Conservation (phyloP, 2,329 filamentous ascomycete species). For the Verruconis gallopava region DNA sequence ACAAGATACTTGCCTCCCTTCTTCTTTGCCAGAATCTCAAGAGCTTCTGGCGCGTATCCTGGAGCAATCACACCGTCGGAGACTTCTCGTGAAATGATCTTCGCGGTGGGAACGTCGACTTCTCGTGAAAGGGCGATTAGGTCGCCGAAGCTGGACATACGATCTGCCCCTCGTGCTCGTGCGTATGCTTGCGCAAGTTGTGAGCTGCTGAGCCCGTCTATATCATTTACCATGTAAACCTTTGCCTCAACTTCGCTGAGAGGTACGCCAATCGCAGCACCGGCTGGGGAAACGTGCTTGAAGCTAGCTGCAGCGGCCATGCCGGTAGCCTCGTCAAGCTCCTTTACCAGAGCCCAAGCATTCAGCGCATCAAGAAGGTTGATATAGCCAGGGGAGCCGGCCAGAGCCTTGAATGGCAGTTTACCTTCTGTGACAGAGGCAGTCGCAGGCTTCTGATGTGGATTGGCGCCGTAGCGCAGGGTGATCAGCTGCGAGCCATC, state of each 20-base stretch:
- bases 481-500: conserved; percentile 68
- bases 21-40: conserved; percentile 92
- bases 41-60: conserved; percentile 68
- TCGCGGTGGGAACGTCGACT: conserved; percentile 85
- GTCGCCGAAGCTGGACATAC: conserved; percentile 98
- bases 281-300: conserved; percentile 97
- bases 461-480: conserved; percentile 91
- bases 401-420: conserved; percentile 89
- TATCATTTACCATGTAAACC: conserved; percentile 97
- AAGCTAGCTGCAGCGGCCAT: conserved; percentile 91
- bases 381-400: conserved; percentile 87
- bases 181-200: conserved; percentile 88
- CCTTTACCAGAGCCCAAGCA: conserved; percentile 92
- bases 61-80: conserved; percentile 94
- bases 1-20: conserved; percentile 96
- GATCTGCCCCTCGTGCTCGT: conserved; percentile 85
- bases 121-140: conserved; percentile 85
- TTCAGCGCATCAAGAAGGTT: conserved; percentile 95
- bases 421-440: conserved; percentile 61
- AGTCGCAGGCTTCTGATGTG: conserved; percentile 92
- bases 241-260: conserved; percentile 80
- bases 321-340: conserved; percentile 78
- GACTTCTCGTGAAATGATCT: conserved; percentile 95
- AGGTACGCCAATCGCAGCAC: conserved; percentile 84
- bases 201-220: conserved; percentile 75